Conservation (phyloP, 75 land plant species). For the Azolla pinnata region DNA sequence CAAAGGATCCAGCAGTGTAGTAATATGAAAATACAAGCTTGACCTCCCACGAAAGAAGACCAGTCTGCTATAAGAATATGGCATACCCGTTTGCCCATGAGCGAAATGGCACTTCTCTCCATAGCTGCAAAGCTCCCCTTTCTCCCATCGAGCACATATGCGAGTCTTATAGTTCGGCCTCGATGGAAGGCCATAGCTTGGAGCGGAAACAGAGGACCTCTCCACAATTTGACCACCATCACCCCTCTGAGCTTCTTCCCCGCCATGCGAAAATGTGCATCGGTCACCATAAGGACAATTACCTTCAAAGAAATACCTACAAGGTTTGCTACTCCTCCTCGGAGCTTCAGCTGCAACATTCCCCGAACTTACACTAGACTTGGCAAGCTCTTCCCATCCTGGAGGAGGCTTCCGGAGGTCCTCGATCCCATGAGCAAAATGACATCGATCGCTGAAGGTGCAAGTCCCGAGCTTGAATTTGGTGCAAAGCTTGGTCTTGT, state of each 20-base stretch:
- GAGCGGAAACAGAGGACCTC: background rate
- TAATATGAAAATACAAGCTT: no score
- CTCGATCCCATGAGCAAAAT: conserved; percentile 89
- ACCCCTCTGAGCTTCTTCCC: conserved; percentile 36
- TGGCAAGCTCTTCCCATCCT: conserved; percentile 65
- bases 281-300: conserved; percentile 87
- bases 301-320: conserved; percentile 93
- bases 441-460: conserved; percentile 70
- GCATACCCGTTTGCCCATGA: conserved; percentile 27
- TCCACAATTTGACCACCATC: background rate
- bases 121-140: conserved; percentile 32
- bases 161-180: conserved; percentile 32
- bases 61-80: background rate
- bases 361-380: conserved; percentile 4
- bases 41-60: background rate
- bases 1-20: no score
- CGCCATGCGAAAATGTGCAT: conserved; percentile 97
- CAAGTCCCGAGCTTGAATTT: conserved; percentile 72
- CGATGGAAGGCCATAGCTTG: background rate
- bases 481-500: conserved; percentile 82
- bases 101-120: conserved; percentile 48
- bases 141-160: conserved; percentile 29
- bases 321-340: conserved; percentile 89
- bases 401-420: conserved; percentile 86
- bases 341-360: conserved; percentile 34